phyloP scores from a whole-genome alignment of 169 alveolate genomes.

The Cryptosporidium tyzzeri region DNA sequence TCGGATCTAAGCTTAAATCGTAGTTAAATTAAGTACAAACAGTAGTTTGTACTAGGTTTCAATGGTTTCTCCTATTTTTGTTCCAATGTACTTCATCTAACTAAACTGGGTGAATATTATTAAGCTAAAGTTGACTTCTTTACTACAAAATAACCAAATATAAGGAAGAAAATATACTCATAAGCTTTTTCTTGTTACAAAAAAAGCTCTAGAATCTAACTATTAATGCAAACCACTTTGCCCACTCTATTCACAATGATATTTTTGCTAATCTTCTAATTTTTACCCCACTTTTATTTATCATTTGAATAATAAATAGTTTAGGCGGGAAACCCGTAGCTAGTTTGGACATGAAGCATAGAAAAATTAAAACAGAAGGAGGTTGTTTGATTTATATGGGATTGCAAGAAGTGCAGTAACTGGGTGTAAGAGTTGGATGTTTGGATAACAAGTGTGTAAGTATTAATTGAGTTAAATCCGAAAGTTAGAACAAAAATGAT shows the following conservation, averaged over 20 bases:
- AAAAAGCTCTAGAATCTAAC: not conserved
- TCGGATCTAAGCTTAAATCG: not conserved
- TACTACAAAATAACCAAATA: not conserved
- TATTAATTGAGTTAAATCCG: not conserved
- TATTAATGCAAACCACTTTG: not conserved
- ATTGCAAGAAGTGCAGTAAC: not conserved
- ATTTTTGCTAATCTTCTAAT: not conserved
- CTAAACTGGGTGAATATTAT: too few relatives aligned
- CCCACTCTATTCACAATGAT: not conserved
- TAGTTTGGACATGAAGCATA: not conserved
- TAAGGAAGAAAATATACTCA: too few relatives aligned
- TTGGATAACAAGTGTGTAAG: not conserved
- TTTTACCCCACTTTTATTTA: slow-evolving; percentile 20
- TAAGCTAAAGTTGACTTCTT: not conserved
- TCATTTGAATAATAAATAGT: not conserved
- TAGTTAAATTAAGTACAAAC: not conserved
- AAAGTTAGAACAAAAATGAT: not conserved
- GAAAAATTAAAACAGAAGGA: not conserved
- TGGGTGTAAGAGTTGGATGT: slow-evolving; percentile 1
- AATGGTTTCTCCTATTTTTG: too few relatives aligned
- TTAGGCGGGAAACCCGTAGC: slow-evolving; percentile 1
- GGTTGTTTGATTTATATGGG: slow-evolving; percentile 5
- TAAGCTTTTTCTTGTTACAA: not conserved
- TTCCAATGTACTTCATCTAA: not conserved
- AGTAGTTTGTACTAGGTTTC: not conserved